Percentiles rank a stretch among this genome's conserved stretches.
Conservation (phyloP, 148 eudicot genomes). For the Simmondsia chinensis region DNA sequence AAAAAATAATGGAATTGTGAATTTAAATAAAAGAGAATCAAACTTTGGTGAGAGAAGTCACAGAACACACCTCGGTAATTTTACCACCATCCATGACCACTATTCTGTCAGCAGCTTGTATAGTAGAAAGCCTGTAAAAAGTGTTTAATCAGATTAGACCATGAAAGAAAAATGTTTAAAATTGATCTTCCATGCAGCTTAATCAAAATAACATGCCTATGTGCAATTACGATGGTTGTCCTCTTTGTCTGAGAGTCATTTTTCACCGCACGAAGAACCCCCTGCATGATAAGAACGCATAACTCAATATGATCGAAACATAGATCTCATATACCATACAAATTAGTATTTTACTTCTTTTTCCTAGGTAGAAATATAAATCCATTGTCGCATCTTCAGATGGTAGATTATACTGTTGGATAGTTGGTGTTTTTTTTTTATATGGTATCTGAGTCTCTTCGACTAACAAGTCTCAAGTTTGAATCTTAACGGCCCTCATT, state of each 20-base stretch:
- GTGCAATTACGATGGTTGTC: slow-evolving; percentile 86
- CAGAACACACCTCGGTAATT: slow-evolving; percentile 65
- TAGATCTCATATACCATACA: too few relatives aligned
- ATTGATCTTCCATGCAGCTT: neutral
- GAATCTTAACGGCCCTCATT: too few relatives aligned
- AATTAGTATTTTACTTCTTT: neutral
- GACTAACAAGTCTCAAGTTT: too few relatives aligned
- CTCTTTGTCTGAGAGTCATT: slow-evolving; percentile 53
- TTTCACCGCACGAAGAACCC: slow-evolving; percentile 69
- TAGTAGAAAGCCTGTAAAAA: slow-evolving; percentile 71
- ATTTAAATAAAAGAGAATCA: too few relatives aligned
- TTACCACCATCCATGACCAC: slow-evolving; percentile 84
- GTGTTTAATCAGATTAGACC: slow-evolving; percentile 6
- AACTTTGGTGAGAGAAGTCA: too few relatives aligned
- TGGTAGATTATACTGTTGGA: too few relatives aligned
- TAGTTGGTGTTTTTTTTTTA: too few relatives aligned
- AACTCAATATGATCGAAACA: too few relatives aligned
- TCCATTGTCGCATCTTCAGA: too few relatives aligned
- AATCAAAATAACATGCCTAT: slow-evolving; percentile 45
- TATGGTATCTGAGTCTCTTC: too few relatives aligned
- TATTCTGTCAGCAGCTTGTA: slow-evolving; percentile 95
- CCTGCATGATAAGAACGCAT: slow-evolving; percentile 33
- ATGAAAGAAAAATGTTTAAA: neutral
- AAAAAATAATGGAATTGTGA: too few relatives aligned
- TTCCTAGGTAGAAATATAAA: too few relatives aligned